Base-by-base conservation (phyloP, 352 stramenopile genomes). In the Blastocystis sp. region DNA sequence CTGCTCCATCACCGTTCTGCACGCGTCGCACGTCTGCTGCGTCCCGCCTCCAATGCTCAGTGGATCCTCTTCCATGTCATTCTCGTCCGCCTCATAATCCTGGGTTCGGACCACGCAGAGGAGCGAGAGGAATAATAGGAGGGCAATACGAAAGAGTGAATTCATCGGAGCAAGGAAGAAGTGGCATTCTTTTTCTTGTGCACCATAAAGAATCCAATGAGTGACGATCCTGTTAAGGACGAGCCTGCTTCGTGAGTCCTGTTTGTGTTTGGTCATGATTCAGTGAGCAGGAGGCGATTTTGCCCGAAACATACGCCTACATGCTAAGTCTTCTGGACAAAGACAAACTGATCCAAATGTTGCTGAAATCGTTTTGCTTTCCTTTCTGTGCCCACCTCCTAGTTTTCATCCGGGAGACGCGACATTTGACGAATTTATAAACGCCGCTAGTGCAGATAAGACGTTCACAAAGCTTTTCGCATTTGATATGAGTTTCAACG, bases 1-100 rank as follows among this genome's bases (percentile, higher is more conserved):
- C 41, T 87, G 62, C 38, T 87, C 77, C 77, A 87, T 87, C 14
- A 87, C 77, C 40, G 77, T 87, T 87, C 77, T 70, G 56, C 77
- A 87, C 2, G 77, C 77, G 41, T 87, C 77, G 38, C 77, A 87
- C 3, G 77, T 87, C 52, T 87, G 77, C 61, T 87, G 77, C 1
- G 77, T 87, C 21, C 77, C 77, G 40, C 77, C 77, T 60, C 77
- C 77, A 62, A 87, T 77, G 45, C 65, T 87, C 61, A 87, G 21
- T 38, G 65, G 62, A 77, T 87, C 77, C 19, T 87, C 77, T 38
- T 59, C 52, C 28, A 71, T 48, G n/a, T 76, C 77, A 38, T 87
- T 38, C 34, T 81, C 65, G 34, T 87, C 53, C 28, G 14, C 10
- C 17, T 52, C 45, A 43, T 65, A 14, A 45, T 40, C 19, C 23